These are phyloP conservation scores for Trichoderma pleuroti DNA, from an alignment of 2,329 filamentous ascomycete species.

Conservation along the genomic window DNA sequence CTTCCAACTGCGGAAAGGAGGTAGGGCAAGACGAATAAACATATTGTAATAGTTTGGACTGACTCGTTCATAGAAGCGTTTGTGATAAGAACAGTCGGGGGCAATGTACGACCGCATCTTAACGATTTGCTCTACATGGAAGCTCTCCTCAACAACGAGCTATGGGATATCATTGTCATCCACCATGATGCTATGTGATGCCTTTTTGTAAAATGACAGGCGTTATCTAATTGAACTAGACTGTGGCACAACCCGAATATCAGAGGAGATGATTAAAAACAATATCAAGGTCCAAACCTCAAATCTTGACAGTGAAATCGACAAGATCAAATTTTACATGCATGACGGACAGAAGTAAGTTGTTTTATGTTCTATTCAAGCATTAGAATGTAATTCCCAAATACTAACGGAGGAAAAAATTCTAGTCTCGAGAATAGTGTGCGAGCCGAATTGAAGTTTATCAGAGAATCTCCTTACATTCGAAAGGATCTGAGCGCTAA, in stretches of 20 bases:
- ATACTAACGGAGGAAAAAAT: not conserved
- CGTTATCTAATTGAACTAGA: not conserved
- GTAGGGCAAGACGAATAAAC: not conserved
- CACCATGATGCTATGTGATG: not conserved
- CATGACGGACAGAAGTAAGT: not conserved
- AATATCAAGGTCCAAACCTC: not conserved
- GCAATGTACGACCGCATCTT: not conserved
- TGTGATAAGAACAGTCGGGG: not conserved
- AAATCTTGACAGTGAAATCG: not conserved
- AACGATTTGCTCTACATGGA: not conserved
- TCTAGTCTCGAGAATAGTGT: not conserved
- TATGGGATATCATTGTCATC: not conserved
- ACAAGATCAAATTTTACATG: not conserved
- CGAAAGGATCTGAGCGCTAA: not conserved
- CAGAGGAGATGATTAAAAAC: not conserved
- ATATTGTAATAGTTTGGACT: not conserved
- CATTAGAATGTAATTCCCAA: not conserved
- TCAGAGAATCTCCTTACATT: not conserved
- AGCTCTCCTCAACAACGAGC: not conserved
- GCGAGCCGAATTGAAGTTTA: not conserved
- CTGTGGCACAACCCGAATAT: not conserved
- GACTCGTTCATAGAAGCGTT: not conserved
- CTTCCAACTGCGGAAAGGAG: not conserved
- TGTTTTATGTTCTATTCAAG: not conserved
- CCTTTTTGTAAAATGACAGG: not conserved